These are phyloP conservation scores for Psilocybe sp. DNA, from an alignment of 768 basidiomycete genomes.

Conservation along the genomic window DNA sequence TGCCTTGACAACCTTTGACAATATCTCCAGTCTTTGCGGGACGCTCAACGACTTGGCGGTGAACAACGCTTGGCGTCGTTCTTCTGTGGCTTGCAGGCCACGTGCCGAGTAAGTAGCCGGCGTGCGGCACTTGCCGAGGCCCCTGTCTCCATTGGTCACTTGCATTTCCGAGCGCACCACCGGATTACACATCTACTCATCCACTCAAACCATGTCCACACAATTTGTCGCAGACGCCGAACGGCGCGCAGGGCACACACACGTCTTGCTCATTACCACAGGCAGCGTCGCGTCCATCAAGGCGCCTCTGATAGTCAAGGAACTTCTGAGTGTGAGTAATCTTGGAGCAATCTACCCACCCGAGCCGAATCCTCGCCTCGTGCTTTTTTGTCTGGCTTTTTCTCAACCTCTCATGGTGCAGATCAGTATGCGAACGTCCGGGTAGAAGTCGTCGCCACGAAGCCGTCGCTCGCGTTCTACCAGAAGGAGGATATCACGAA, in stretches of 20 bases:
- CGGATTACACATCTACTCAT: too few relatives aligned
- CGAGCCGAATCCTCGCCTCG: background rate
- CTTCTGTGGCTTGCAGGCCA: too few relatives aligned
- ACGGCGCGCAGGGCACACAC: conserved; percentile 41
- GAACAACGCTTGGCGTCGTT: too few relatives aligned
- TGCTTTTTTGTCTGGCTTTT: background rate
- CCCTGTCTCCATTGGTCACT: too few relatives aligned
- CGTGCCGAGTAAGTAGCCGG: too few relatives aligned
- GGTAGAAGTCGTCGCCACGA: conserved; percentile 83
- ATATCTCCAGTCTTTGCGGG: too few relatives aligned
- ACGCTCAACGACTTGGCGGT: too few relatives aligned
- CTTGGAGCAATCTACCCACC: background rate
- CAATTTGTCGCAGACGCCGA: conserved; percentile 39
- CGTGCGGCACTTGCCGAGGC: too few relatives aligned
- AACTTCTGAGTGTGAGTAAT: conserved; percentile 54
- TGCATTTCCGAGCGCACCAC: too few relatives aligned
- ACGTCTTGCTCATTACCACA: conserved; percentile 83
- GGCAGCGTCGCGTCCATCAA: conserved; percentile 98
- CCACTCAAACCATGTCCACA: background rate
- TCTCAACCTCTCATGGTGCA: conserved; percentile 1
- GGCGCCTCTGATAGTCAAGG: conserved; percentile 81
- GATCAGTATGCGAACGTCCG: conserved; percentile 69
- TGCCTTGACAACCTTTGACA: too few relatives aligned
- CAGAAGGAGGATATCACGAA: conserved; percentile 45
- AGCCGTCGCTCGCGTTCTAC: conserved; percentile 77